Conservation (phyloP, 108 stramenopile genomes). For the Cyclotella kingstonii region DNA sequence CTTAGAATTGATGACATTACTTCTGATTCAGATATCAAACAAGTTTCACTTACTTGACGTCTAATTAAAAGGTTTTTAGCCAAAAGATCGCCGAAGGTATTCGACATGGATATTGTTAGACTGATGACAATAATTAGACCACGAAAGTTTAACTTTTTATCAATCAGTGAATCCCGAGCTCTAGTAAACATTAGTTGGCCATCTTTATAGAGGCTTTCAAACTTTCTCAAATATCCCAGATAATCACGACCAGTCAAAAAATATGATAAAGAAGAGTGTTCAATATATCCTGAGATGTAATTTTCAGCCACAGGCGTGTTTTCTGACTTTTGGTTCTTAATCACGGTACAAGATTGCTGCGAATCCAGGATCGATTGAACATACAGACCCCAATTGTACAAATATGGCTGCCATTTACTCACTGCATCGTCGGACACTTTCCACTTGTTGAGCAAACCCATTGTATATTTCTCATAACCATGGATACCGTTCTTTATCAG, state of each 20-base stretch:
- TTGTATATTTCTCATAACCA: constrained; percentile 50
- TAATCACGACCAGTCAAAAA: not conserved
- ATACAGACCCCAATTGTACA: constrained; percentile 64
- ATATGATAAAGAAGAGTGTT: too few species aligned
- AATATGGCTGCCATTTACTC: constrained; percentile 65
- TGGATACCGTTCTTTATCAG: constrained; percentile 45
- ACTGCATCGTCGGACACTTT: constrained; percentile 52
- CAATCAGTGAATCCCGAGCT: not conserved
- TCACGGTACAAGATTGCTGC: not conserved
- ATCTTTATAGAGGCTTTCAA: constrained; percentile 5
- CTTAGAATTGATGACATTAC: constrained; percentile 1
- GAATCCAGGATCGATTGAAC: constrained; percentile 3
- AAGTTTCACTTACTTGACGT: not conserved
- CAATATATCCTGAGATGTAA: not conserved
- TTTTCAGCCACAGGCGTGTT: not conserved
- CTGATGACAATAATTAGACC: constrained; percentile 7
- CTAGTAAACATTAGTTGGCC: not conserved
- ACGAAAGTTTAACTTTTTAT: not conserved
- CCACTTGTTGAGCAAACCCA: constrained; percentile 58
- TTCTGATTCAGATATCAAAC: constrained; percentile 2
- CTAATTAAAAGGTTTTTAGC: constrained; percentile 4
- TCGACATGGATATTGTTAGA: not conserved
- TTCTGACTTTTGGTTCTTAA: not conserved
- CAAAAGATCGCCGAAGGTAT: not conserved
- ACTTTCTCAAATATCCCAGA: constrained; percentile 2